These are phyloP conservation scores for Multifurca ochricompacta DNA, from an alignment of 768 basidiomycete species.

Conservation along the genomic window DNA sequence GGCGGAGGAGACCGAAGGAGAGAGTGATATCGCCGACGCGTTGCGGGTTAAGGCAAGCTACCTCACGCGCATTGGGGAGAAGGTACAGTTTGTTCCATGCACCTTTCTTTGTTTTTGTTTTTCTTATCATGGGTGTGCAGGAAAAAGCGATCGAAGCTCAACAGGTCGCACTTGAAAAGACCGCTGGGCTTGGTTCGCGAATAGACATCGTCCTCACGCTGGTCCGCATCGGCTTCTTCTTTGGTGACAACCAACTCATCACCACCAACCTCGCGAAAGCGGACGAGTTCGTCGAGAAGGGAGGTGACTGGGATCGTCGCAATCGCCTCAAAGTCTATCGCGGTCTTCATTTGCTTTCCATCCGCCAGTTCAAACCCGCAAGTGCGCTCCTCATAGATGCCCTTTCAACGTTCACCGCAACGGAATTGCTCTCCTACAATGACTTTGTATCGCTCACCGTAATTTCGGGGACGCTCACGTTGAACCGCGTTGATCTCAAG, in stretches of 20 bases:
- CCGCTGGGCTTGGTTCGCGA: conserved; percentile 82
- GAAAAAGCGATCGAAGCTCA: conserved; percentile 77
- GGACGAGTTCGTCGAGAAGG: conserved; percentile 85
- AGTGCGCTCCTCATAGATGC: conserved; percentile 86
- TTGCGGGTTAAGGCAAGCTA: conserved; percentile 80
- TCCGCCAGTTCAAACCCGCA: conserved; percentile 86
- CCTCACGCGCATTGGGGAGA: conserved; percentile 84
- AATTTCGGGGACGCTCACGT: conserved; percentile 64
- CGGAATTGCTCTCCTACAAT: conserved; percentile 80
- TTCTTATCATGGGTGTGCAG: too few relatives aligned
- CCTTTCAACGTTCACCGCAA: conserved; percentile 89
- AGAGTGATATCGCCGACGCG: conserved; percentile 87
- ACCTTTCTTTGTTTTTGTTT: too few relatives aligned
- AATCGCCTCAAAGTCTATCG: conserved; percentile 96
- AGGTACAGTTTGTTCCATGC: too few relatives aligned
- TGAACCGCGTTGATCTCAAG: conserved; percentile 82
- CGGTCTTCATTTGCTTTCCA: conserved; percentile 75
- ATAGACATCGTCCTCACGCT: conserved; percentile 91
- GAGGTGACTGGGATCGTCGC: conserved; percentile 96
- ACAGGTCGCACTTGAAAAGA: conserved; percentile 81
- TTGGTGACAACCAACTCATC: conserved; percentile 67
- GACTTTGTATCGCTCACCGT: conserved; percentile 86
- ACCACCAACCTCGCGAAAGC: conserved; percentile 68
- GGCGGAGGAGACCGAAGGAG: conserved; percentile 86
- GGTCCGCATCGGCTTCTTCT: conserved; percentile 87